These are phyloP conservation scores for Brasilioporus rufonigricans DNA, from an alignment of 768 basidiomycete species.

Conservation along the genomic window DNA sequence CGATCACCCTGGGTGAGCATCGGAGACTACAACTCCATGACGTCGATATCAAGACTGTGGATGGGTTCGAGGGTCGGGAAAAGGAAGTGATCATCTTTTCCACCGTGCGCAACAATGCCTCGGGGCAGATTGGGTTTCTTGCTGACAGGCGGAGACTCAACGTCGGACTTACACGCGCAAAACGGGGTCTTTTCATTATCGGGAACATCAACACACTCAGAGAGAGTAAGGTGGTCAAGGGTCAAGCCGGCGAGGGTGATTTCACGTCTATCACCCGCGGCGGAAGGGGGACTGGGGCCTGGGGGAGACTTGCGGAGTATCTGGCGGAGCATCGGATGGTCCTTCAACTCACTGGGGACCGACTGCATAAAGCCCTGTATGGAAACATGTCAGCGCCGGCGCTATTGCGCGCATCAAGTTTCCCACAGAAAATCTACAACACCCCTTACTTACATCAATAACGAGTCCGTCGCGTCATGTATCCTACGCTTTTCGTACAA, in stretches of 20 bases:
- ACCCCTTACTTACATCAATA: constrained; percentile 8
- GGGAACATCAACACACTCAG: constrained; percentile 69
- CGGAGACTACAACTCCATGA: constrained; percentile 62
- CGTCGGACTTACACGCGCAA: constrained; percentile 88
- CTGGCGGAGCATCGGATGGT: constrained; percentile 53
- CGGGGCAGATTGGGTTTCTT: constrained; percentile 83
- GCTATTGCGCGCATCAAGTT: constrained; percentile 2
- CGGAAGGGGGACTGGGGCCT: constrained; percentile 50
- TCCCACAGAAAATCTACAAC: constrained; percentile 5
- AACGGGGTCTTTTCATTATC: constrained; percentile 78
- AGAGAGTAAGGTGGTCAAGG: constrained; percentile 39
- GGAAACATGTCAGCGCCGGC: constrained; percentile 18
- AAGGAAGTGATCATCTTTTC: constrained; percentile 92
- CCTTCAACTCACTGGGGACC: constrained; percentile 42
- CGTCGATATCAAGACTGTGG: constrained; percentile 90
- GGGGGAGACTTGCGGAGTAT: constrained; percentile 61
- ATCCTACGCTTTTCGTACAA: constrained; percentile 1
- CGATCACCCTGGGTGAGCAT: constrained; percentile 56
- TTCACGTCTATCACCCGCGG: constrained; percentile 17
- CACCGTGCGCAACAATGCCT: constrained; percentile 79
- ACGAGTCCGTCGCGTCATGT: neutral
- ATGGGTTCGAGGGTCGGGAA: constrained; percentile 92
- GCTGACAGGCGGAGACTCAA: constrained; percentile 84
- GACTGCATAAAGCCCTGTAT: constrained; percentile 37
- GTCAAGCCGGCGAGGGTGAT: constrained; percentile 10